phyloP scores from a whole-genome alignment of 306 rosid species.

The Vicia villosa region DNA sequence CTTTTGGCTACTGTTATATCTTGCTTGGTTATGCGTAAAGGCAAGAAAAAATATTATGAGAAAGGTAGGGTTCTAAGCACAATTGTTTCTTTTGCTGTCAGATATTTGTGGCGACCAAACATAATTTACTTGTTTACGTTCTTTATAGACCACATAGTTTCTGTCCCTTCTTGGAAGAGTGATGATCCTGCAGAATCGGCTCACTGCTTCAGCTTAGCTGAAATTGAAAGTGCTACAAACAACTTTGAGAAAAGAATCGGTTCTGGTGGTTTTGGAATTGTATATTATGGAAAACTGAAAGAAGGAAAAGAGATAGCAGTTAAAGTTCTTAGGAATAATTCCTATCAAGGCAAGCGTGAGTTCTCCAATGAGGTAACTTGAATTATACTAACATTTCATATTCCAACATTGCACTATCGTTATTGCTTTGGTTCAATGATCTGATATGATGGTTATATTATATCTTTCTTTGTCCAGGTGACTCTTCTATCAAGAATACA shows the following conservation, averaged over 20 bases:
- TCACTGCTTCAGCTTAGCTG: conserved; percentile 69
- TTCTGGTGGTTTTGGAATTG: conserved; percentile 94
- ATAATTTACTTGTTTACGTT: conserved; percentile 29
- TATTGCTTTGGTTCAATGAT: background rate
- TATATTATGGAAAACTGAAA: conserved; percentile 74
- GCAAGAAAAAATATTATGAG: conserved; percentile 51
- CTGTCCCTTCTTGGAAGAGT: conserved; percentile 56
- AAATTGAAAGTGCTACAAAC: conserved; percentile 81
- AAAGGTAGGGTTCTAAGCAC: conserved; percentile 54
- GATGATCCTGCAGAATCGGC: conserved; percentile 83
- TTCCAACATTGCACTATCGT: conserved; percentile 6
- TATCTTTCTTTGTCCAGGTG: conserved; percentile 59
- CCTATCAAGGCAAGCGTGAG: conserved; percentile 97
- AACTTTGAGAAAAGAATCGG: conserved; percentile 83
- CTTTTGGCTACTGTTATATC: conserved; percentile 69
- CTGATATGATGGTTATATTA: conserved; percentile 15
- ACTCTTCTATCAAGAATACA: conserved; percentile 96
- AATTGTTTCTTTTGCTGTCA: conserved; percentile 1
- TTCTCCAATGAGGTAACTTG: conserved; percentile 85
- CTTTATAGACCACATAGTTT: conserved; percentile 51
- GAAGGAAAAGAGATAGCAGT: conserved; percentile 95
- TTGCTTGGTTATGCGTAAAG: conserved; percentile 58
- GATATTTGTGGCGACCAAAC: conserved; percentile 34
- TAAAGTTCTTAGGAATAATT: conserved; percentile 71
- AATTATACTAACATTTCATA: conserved; percentile 27